Evolutionary conservation across 2,329 filamentous ascomycete genomes (phyloP).

Genomic region (Scedosporium boydii): DNA sequence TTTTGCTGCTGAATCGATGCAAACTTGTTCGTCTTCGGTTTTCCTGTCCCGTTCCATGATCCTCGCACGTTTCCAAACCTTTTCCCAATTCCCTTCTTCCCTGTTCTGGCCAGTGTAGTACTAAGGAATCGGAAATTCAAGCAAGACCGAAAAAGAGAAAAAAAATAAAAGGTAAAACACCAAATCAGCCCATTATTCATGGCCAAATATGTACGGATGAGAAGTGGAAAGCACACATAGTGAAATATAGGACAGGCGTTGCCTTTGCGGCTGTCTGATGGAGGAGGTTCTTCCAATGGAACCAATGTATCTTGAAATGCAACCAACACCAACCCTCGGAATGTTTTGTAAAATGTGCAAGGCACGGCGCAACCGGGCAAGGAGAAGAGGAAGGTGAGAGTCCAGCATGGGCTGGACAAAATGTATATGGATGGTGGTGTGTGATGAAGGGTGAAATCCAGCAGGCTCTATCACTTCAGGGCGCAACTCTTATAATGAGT

Average conservation of each 20-base stretch:
- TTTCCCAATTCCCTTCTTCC: background rate
- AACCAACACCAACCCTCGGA: background rate
- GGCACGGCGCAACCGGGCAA: background rate
- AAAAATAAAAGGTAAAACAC: background rate
- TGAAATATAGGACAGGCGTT: background rate
- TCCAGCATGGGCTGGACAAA: background rate
- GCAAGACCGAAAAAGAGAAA: background rate
- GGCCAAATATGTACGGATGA: background rate
- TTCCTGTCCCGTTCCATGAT: background rate
- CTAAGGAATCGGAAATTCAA: background rate
- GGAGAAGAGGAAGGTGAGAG: background rate
- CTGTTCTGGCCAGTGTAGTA: background rate
- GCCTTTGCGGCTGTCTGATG: background rate
- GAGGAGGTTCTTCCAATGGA: background rate
- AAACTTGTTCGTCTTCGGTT: background rate
- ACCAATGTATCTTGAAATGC: background rate
- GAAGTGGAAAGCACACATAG: background rate
- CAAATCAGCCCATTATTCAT: background rate
- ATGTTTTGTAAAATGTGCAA: background rate
- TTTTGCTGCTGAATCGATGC: background rate
- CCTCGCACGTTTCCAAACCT: background rate
- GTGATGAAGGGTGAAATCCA: background rate
- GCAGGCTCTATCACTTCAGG: background rate
- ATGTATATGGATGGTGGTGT: background rate
- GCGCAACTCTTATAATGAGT: background rate